Percentiles rank a stretch among this genome's conserved stretches.
These are phyloP conservation scores for Dryas integrifolia DNA, from an alignment of 331 rosid species.

Conservation along the genomic window DNA sequence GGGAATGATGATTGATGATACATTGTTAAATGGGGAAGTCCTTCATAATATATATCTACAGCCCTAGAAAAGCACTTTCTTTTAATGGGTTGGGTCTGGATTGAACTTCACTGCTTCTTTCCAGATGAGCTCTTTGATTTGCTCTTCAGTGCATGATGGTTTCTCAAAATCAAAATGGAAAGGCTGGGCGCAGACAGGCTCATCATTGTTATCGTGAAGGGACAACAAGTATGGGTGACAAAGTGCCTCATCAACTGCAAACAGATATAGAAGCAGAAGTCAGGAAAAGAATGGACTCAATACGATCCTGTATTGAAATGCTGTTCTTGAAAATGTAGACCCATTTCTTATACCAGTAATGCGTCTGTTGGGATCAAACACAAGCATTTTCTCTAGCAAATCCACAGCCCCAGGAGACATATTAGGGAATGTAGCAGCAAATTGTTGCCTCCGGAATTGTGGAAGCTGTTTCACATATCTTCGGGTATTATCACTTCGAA, in stretches of 20 bases:
- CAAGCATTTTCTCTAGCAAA: slow-evolving; percentile 87
- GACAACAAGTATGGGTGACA: slow-evolving; percentile 75
- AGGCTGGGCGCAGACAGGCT: slow-evolving; percentile 66
- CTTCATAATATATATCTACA: slow-evolving; percentile 30
- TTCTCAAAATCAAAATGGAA: slow-evolving; percentile 90
- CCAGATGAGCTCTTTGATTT: slow-evolving; percentile 92
- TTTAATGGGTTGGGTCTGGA: slow-evolving; percentile 59
- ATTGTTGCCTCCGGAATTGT: slow-evolving; percentile 68
- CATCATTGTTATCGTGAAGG: slow-evolving; percentile 82
- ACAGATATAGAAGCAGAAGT: slow-evolving; percentile 12
- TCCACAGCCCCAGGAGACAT: slow-evolving; percentile 75
- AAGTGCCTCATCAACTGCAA: slow-evolving; percentile 89
- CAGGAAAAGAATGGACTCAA: not conserved
- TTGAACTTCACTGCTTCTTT: slow-evolving; percentile 75
- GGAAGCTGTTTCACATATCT: slow-evolving; percentile 90
- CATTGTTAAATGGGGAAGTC: slow-evolving; percentile 30
- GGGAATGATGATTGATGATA: slow-evolving; percentile 30
- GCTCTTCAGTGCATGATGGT: slow-evolving; percentile 74
- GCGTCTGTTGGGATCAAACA: slow-evolving; percentile 85
- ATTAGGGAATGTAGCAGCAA: slow-evolving; percentile 69
- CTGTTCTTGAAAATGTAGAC: not conserved
- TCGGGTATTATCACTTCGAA: slow-evolving; percentile 85
- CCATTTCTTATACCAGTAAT: slow-evolving; percentile 58
- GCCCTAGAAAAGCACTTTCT: slow-evolving; percentile 32
- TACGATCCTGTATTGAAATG: not conserved